phyloP scores from a whole-genome alignment of 345 rosid genomes.

The Sonneratia caseolaris region DNA sequence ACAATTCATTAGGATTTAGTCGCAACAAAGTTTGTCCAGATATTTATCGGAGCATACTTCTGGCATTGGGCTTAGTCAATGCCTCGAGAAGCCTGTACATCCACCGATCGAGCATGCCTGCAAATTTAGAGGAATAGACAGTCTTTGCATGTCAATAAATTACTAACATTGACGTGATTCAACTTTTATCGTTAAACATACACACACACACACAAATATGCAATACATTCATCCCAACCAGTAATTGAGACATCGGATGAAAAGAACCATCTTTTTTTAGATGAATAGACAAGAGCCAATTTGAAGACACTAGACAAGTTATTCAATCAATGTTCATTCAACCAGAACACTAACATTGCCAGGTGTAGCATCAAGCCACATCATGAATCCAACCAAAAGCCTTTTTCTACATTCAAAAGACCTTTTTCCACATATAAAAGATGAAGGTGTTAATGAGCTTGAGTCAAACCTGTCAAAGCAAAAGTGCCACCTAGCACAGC shows the following conservation, averaged over 20 bases:
- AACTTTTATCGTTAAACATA: too few relatives aligned
- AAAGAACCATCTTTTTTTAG: too few relatives aligned
- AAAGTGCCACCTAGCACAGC: slow-evolving; percentile 99
- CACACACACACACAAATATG: too few relatives aligned
- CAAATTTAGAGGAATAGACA: not conserved
- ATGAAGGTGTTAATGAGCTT: not conserved
- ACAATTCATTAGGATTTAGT: too few relatives aligned
- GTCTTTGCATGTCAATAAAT: not conserved
- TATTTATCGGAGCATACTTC: slow-evolving; percentile 17
- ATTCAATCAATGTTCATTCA: not conserved
- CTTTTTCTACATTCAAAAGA: not conserved
- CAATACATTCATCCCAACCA: too few relatives aligned
- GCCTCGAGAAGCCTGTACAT: slow-evolving; percentile 73
- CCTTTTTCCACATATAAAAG: not conserved
- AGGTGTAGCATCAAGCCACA: not conserved
- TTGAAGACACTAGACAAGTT: not conserved
- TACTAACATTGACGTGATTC: not conserved
- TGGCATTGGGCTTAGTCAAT: slow-evolving; percentile 34
- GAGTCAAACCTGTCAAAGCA: slow-evolving; percentile 78
- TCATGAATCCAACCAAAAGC: not conserved
- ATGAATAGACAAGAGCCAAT: not conserved
- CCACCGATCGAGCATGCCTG: slow-evolving; percentile 99
- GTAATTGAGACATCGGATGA: too few relatives aligned
- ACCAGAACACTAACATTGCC: not conserved
- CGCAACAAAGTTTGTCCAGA: not conserved